These are phyloP conservation scores for Penicillium lagena DNA, from an alignment of 495 filamentous ascomycete genomes.

Conservation along the genomic window DNA sequence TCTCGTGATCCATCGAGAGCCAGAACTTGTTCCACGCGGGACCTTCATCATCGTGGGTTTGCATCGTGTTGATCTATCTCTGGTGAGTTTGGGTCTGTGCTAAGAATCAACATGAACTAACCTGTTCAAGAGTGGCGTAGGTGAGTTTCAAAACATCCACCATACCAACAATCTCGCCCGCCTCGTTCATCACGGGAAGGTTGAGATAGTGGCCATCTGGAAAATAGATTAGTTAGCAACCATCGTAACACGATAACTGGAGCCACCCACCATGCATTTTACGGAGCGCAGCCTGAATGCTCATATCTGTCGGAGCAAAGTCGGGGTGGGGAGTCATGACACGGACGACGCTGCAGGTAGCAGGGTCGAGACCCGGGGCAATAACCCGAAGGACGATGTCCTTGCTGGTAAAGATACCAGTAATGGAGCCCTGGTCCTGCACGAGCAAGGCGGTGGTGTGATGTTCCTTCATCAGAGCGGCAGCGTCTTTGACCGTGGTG, in stretches of 20 bases:
- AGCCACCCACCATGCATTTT: constrained; percentile 90
- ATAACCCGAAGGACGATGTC: constrained; percentile 98
- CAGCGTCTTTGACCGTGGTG: constrained; percentile 93
- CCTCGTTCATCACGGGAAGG: constrained; percentile 95
- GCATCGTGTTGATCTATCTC: constrained; percentile 66
- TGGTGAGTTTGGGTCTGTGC: not conserved
- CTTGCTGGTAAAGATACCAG: constrained; percentile 99
- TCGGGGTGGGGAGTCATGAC: constrained; percentile 99
- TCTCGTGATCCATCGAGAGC: constrained; percentile 93
- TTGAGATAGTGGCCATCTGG: constrained; percentile 97
- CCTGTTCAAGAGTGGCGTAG: constrained; percentile 96
- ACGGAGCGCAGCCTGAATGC: constrained; percentile 90
- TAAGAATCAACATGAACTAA: constrained; percentile 31
- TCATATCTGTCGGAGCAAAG: constrained; percentile 98
- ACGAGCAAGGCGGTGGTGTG: constrained; percentile 95
- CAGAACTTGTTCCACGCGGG: constrained; percentile 99
- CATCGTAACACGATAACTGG: not conserved
- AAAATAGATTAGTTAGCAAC: constrained; percentile 10
- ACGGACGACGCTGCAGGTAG: constrained; percentile 91
- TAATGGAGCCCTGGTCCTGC: constrained; percentile 94
- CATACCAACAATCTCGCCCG: constrained; percentile 97
- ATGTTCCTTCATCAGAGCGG: constrained; percentile 93
- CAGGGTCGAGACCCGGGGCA: constrained; percentile 89
- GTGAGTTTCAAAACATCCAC: constrained; percentile 97
- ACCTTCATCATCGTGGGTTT: constrained; percentile 78